These are phyloP conservation scores for Arachis hypogaea DNA, from an alignment of 306 rosid species.

Conservation along the genomic window DNA sequence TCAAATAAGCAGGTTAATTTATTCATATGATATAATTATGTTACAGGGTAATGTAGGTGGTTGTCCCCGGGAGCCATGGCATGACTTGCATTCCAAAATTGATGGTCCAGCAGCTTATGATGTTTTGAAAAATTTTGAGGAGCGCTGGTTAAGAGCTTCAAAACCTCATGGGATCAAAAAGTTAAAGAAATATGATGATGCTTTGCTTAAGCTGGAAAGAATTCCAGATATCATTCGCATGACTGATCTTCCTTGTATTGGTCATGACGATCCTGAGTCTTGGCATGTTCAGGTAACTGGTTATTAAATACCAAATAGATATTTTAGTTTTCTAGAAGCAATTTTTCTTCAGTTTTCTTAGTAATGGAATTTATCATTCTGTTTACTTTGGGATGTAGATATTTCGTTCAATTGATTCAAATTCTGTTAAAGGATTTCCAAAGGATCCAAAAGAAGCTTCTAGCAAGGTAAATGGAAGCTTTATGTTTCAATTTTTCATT, in stretches of 20 bases:
- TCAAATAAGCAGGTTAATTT: slow-evolving; percentile 11
- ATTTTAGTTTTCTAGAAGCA: slow-evolving; percentile 26
- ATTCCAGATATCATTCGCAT: slow-evolving; percentile 77
- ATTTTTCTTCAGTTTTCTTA: slow-evolving; percentile 11
- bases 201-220: slow-evolving; percentile 85
- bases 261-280: slow-evolving; percentile 77
- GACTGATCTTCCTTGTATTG: slow-evolving; percentile 51
- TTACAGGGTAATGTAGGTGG: slow-evolving; percentile 74
- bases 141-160: slow-evolving; percentile 93
- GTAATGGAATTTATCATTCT: slow-evolving; percentile 26
- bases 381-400: slow-evolving; percentile 59
- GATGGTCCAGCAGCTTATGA: slow-evolving; percentile 99
- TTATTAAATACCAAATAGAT: slow-evolving; percentile 20
- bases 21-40: slow-evolving; percentile 38
- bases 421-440: slow-evolving; percentile 83
- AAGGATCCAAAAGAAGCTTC: slow-evolving; percentile 87
- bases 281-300: slow-evolving; percentile 94
- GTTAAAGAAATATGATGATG: slow-evolving; percentile 76
- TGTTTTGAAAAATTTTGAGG: slow-evolving; percentile 91
- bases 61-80: slow-evolving; percentile 99
- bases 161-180: slow-evolving; percentile 89
- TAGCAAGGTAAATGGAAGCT: slow-evolving; percentile 63
- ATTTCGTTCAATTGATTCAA: slow-evolving; percentile 95
- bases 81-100: slow-evolving; percentile 90
- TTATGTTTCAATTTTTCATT: slow-evolving; percentile 37